Evolutionary conservation across 2,329 filamentous ascomycete species (phyloP).

Genomic region (Colletotrichum kahawae): DNA sequence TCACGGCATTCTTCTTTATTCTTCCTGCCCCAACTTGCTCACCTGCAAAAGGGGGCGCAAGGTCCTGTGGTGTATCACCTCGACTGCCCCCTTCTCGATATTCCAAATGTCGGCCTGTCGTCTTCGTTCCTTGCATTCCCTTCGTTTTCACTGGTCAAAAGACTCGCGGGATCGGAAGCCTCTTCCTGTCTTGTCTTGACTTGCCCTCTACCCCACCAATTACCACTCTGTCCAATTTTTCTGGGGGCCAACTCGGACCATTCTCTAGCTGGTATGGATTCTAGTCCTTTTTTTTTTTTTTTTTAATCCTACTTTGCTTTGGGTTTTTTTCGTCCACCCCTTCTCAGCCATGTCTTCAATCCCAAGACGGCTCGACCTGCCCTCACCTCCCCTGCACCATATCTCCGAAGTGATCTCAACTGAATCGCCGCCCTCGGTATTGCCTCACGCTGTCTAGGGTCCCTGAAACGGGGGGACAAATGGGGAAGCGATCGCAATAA

Average conservation of each 20-base stretch:
- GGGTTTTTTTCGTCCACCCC: neutral
- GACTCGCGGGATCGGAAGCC: slow-evolving; percentile 11
- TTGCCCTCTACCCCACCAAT: slow-evolving; percentile 5
- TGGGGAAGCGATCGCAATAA: neutral
- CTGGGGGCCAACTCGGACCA: slow-evolving; percentile 8
- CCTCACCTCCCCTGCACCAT: neutral
- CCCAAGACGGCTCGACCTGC: neutral
- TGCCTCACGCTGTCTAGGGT: neutral
- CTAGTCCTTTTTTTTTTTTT: neutral
- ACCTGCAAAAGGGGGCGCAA: neutral
- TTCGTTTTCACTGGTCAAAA: neutral
- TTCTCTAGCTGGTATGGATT: neutral
- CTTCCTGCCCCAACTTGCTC: neutral
- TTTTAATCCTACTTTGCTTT: neutral
- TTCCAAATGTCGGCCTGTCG: slow-evolving; percentile 13
- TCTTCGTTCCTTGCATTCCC: slow-evolving; percentile 1
- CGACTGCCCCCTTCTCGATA: neutral
- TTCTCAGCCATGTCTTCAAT: neutral
- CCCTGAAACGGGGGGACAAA: slow-evolving; percentile 1
- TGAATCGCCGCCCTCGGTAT: neutral
- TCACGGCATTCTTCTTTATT: neutral
- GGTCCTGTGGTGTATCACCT: neutral
- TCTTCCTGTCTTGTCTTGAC: slow-evolving; percentile 14
- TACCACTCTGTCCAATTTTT: neutral
- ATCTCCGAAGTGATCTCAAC: neutral